Evolutionary conservation across 495 filamentous ascomycete species (phyloP).

Genomic region (Pseudoneurospora amorphoporcata): DNA sequence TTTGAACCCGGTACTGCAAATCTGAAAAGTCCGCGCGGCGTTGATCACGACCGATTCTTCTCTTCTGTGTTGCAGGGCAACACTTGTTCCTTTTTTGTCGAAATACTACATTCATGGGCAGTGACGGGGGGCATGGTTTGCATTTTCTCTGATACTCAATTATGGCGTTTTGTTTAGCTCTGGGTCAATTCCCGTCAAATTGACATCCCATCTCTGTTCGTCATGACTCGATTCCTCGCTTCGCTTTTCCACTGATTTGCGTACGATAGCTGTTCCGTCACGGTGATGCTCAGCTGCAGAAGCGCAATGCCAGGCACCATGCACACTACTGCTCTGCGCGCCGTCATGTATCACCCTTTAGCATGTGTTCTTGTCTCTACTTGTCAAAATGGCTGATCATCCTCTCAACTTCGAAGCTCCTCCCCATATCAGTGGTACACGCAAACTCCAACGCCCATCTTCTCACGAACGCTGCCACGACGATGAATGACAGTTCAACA

Average conservation of each 20-base stretch:
- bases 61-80: slow-evolving; percentile 1
- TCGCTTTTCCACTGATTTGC: background rate
- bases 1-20: background rate
- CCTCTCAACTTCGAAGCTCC: background rate
- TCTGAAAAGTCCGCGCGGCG: background rate
- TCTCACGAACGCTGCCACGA: background rate
- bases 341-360: background rate
- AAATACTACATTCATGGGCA: background rate
- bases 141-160: background rate
- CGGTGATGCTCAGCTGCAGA: background rate
- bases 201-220: background rate
- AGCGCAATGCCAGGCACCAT: background rate
- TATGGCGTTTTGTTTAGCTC: background rate
- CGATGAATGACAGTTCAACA: background rate
- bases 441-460: background rate
- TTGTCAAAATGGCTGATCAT: background rate
- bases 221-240: background rate
- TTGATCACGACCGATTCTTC: background rate
- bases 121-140: background rate
- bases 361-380: background rate
- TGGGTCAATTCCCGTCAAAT: background rate
- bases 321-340: background rate
- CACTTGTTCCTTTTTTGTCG: background rate
- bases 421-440: background rate
- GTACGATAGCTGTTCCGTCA: background rate